Percentiles rank a stretch among this genome's conserved stretches.
Evolutionary conservation across 768 basidiomycete species (phyloP).

Genomic region (Hericium erinaceus): DNA sequence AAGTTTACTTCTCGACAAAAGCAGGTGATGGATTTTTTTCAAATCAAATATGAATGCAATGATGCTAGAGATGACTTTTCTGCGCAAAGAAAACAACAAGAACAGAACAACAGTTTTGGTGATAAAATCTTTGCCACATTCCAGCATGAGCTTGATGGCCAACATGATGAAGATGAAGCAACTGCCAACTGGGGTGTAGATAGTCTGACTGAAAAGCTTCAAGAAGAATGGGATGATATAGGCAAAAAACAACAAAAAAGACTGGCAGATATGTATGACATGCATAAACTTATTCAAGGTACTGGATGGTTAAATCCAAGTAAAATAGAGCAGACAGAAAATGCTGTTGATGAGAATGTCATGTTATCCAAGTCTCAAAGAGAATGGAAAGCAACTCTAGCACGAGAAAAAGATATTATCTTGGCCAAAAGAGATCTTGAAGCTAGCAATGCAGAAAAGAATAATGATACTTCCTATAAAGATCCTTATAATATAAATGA

Average conservation of each 20-base stretch:
- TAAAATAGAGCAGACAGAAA: background rate
- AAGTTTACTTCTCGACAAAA: slow-evolving; percentile 11
- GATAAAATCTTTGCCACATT: background rate
- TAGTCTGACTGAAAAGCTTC: background rate
- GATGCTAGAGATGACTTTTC: slow-evolving; percentile 27
- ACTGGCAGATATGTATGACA: background rate
- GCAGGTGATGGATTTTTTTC: slow-evolving; percentile 21
- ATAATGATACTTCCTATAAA: background rate
- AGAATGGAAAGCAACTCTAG: background rate
- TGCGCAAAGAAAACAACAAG: slow-evolving; percentile 9
- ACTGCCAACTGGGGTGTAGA: background rate
- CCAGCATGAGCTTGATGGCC: background rate
- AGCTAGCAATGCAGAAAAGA: background rate
- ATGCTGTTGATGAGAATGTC: background rate
- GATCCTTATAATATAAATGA: background rate
- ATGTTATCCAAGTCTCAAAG: background rate
- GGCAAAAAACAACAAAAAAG: background rate
- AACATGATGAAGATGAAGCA: background rate
- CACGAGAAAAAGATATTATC: background rate
- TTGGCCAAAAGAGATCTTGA: background rate
- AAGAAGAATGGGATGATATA: background rate
- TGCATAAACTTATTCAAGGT: background rate
- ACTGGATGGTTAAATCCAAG: background rate
- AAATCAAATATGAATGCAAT: slow-evolving; percentile 27
- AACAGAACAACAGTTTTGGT: background rate